These are phyloP conservation scores for Candida verbasci DNA, from an alignment of 805 yeast species.

Conservation along the genomic window DNA sequence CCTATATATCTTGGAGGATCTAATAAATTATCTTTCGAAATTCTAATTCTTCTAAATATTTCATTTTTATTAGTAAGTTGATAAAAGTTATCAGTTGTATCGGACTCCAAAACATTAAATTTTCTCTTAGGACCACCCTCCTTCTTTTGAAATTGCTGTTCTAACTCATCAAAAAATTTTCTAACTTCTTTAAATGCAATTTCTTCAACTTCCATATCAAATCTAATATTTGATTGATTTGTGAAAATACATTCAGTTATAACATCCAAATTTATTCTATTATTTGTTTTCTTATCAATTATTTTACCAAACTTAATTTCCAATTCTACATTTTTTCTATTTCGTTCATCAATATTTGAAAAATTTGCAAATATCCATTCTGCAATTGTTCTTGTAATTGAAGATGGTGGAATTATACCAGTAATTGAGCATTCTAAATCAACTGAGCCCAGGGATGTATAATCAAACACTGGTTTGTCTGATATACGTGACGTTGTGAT, in stretches of 20 bases:
- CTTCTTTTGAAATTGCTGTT: conserved; percentile 45
- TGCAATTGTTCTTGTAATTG: conserved; percentile 73
- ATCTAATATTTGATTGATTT: conserved; percentile 49
- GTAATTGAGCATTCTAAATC: conserved; percentile 55
- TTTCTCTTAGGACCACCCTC: conserved; percentile 39
- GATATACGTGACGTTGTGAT: conserved; percentile 12
- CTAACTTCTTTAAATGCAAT: conserved; percentile 55
- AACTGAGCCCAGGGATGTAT: conserved; percentile 25
- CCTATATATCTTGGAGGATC: conserved; percentile 67
- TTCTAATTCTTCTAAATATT: conserved; percentile 59
- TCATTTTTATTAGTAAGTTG: conserved; percentile 61
- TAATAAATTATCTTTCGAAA: conserved; percentile 55
- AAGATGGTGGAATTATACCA: conserved; percentile 75
- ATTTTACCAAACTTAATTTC: conserved; percentile 74
- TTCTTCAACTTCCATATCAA: conserved; percentile 64
- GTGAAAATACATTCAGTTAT: conserved; percentile 64
- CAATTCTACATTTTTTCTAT: conserved; percentile 56
- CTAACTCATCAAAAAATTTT: conserved; percentile 51
- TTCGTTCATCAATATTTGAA: conserved; percentile 54
- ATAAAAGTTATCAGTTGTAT: conserved; percentile 59
- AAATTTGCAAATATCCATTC: conserved; percentile 88
- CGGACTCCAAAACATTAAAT: conserved; percentile 58
- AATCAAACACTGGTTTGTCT: conserved; percentile 27
- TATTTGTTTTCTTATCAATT: conserved; percentile 58
- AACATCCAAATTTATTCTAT: conserved; percentile 60